Evolutionary conservation across 768 basidiomycete genomes (phyloP), one percentile per base, ranked within the genome.

Genomic region (Russula abietina): DNA sequence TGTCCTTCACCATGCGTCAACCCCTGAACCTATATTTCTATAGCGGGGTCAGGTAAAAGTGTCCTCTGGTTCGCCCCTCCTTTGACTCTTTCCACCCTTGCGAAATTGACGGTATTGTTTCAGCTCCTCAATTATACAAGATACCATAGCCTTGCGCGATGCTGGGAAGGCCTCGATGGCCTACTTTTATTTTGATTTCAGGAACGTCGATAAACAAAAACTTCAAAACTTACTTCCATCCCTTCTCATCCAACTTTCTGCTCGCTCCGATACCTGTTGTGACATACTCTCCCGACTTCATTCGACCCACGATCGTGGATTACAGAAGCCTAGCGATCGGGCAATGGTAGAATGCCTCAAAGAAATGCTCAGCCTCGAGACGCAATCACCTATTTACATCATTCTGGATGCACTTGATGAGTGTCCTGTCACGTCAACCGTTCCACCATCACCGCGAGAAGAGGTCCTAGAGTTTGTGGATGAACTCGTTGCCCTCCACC

Each of bases 41-140:
- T 22, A 59, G 60, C 52, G 0, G 60, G 60, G 4, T 26, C 60
- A 2, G 60, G 60, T 1, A 62, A 62, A 24, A 62, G 33, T 19
- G 14, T 51, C 6, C 38, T 62, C 4, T 57, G 61, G 61, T 62
- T 28, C 6, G 61, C 33, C 28, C 9, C 24, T 30, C 33, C 28
- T 24, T 45, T 12, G 5, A 26, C 51, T 11, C 19, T 6, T 6
- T 49, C 26, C 22, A 17, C 3, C 14, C 4, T 24, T 41, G n/a
- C 6, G 24, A n/a, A 30, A 28, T 3, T 43, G 1, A 57, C 11
- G 6, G n/a, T 17, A 22, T 32, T 2, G 3, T 12, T 14, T 52
- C 26, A 62, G 61, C 8, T 57, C 56, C 19, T n/a, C 48, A 2
- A 57, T 62, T 14, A 58, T 62, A 30, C n/a, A 61, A 11, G 33